Base-by-base conservation (phyloP, 2,329 filamentous ascomycete species). In the Fusarium sacchari region DNA sequence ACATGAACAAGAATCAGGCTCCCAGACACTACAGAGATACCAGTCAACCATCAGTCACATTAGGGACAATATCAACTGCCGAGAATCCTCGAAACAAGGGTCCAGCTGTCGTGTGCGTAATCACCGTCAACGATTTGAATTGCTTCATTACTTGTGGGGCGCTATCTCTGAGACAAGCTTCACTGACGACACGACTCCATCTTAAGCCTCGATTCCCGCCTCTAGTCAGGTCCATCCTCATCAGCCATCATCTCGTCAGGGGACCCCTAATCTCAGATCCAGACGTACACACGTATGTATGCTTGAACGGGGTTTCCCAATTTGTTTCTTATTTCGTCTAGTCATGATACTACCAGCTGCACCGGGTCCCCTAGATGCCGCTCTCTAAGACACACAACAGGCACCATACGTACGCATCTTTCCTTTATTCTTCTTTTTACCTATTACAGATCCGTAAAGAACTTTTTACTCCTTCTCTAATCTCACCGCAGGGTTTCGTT, bases 401-500 rank as follows among this genome's bases (percentile, higher is more conserved):
- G 26, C 60, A 67, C 55, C 66, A 49, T 67, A 40, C 39, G 53
- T 53, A 40, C 39, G 53, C 47, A 61, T 67, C 39, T 67, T 47
- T 30, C 36, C 39, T n/a, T 65, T 37, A 42, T 37, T 39, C 46
- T 42, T 50, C 56, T 64, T 58, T 62, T 26, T 55, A 32, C 42
- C 47, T 56, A 30, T 36, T 34, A 46, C 49, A 42, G 22, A 63
- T 69, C 37, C 42, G 32, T 60, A 18, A 11, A 50, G 50, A 20
- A 8, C 22, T 7, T 52, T 56, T 61, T 90, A 96, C 77, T 94
- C 89, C 86, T 95, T 96, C 78, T 97, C 94, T 81, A 98, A 86
- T 82, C 96, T 89, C 69, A 98, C 95, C 26, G 96, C 96, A 17
- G 96, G 92, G 83, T 97, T 98, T 76, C 88, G 91, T 86, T 97